A percentile compares a stretch with the other conserved stretches of the same genome.
Conservation (phyloP, 1,284 basidiomycete species). For the Chiua sp. region DNA sequence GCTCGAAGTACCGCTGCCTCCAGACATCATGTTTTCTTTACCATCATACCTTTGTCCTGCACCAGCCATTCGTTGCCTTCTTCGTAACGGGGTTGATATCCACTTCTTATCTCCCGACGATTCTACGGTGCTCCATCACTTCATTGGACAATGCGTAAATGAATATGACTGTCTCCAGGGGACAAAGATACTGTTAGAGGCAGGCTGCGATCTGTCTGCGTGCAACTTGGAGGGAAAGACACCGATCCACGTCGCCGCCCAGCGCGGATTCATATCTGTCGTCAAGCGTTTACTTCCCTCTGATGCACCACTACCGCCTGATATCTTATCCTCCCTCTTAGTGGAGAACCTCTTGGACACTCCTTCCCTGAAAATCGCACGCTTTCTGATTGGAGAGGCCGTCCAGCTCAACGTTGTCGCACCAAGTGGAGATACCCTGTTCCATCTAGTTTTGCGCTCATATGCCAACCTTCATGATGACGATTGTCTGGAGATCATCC, state of each 20-base stretch:
- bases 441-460: slow-evolving; percentile 3
- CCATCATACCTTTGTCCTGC: background rate
- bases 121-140: slow-evolving; percentile 7
- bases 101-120: background rate
- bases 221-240: slow-evolving; percentile 7
- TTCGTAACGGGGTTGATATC: background rate
- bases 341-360: background rate
- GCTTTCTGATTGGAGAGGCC: background rate
- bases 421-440: slow-evolving; percentile 3
- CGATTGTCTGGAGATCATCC: background rate
- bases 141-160: background rate
- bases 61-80: background rate
- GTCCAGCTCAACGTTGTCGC: background rate
- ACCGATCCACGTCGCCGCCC: background rate
- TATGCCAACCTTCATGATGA: background rate
- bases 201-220: slow-evolving; percentile 9
- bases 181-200: background rate
- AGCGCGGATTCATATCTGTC: background rate
- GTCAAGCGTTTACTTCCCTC: slow-evolving; percentile 3
- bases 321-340: slow-evolving; percentile 7
- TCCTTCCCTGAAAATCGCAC: background rate
- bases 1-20: background rate
- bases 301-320: background rate
- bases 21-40: slow-evolving; percentile 3
- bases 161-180: background rate